Conservation (phyloP, 257 asterid species). For the Nicotiana benthamiana region DNA sequence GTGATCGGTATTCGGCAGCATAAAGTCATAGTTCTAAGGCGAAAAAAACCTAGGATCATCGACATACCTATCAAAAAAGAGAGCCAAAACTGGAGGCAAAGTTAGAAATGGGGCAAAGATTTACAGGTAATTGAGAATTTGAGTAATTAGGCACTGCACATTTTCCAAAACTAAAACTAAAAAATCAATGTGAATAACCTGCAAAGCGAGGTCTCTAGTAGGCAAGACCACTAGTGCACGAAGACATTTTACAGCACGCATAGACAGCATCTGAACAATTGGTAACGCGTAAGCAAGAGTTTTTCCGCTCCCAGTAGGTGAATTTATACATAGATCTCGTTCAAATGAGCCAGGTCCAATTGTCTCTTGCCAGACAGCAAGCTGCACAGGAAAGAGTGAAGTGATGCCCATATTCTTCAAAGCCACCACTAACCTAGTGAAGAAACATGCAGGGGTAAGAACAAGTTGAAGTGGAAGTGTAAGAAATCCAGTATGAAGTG, state of each 20-base stretch:
- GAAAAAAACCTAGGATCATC: neutral
- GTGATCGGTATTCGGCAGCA: neutral
- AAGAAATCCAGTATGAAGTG: neutral
- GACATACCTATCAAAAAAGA: neutral
- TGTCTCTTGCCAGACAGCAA: slow-evolving; percentile 89
- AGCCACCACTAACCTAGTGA: slow-evolving; percentile 54
- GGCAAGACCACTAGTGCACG: slow-evolving; percentile 95
- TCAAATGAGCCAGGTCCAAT: slow-evolving; percentile 80
- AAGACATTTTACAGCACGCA: slow-evolving; percentile 56
- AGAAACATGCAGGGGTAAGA: slow-evolving; percentile 6
- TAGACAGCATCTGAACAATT: slow-evolving; percentile 65
- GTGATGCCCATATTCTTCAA: slow-evolving; percentile 51
- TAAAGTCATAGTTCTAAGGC: neutral
- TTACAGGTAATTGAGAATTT: neutral
- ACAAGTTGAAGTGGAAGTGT: neutral
- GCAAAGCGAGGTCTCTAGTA: slow-evolving; percentile 84
- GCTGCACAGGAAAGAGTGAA: slow-evolving; percentile 81
- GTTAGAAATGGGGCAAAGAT: neutral
- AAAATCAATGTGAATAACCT: slow-evolving; percentile 34
- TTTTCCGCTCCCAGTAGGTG: slow-evolving; percentile 96
- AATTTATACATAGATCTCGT: slow-evolving; percentile 77
- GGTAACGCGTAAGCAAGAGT: slow-evolving; percentile 88
- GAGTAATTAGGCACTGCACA: neutral
- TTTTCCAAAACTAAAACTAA: neutral
- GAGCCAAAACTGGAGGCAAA: neutral